phyloP scores from a whole-genome alignment of 495 filamentous ascomycete genomes.

The Xeromyces bisporus region DNA sequence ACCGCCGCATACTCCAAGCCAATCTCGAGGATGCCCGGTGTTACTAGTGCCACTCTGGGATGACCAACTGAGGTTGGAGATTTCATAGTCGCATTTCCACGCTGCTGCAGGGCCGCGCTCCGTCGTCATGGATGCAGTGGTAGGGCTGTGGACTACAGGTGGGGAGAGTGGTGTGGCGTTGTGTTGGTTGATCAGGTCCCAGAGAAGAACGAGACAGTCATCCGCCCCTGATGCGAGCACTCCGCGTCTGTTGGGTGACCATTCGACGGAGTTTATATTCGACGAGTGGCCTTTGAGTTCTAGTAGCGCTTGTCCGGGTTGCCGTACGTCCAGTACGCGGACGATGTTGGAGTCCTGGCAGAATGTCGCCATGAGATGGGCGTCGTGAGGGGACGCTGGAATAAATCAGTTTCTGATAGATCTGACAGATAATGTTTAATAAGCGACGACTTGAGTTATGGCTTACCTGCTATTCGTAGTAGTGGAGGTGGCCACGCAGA shows the following conservation, averaged over 20 bases:
- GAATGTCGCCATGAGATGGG: slow-evolving; percentile 91
- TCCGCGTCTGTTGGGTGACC: slow-evolving; percentile 76
- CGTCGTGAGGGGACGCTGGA: slow-evolving; percentile 79
- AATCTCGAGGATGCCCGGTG: slow-evolving; percentile 60
- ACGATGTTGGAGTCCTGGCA: slow-evolving; percentile 85
- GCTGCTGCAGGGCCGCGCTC: slow-evolving; percentile 55
- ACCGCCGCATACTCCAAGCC: slow-evolving; percentile 86
- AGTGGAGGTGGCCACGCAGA: slow-evolving; percentile 71
- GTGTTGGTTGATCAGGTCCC: slow-evolving; percentile 71
- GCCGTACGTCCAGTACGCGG: slow-evolving; percentile 88
- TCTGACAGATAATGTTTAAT: no score
- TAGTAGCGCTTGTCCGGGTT: slow-evolving; percentile 86
- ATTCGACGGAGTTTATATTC: slow-evolving; percentile 81
- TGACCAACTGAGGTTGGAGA: slow-evolving; percentile 88
- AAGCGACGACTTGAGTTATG: not conserved
- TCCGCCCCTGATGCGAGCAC: slow-evolving; percentile 85
- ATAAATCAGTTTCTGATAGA: no score
- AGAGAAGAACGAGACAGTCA: slow-evolving; percentile 77
- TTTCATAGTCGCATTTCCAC: slow-evolving; percentile 95
- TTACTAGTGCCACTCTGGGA: slow-evolving; percentile 53
- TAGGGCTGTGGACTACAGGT: slow-evolving; percentile 16
- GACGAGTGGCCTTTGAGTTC: slow-evolving; percentile 87
- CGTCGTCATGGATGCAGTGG: slow-evolving; percentile 19
- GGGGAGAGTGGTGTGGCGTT: slow-evolving; percentile 32
- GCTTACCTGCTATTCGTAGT: slow-evolving; percentile 56